phyloP scores from a whole-genome alignment of 1,284 basidiomycete species.

The Sporisorium reilianum region DNA sequence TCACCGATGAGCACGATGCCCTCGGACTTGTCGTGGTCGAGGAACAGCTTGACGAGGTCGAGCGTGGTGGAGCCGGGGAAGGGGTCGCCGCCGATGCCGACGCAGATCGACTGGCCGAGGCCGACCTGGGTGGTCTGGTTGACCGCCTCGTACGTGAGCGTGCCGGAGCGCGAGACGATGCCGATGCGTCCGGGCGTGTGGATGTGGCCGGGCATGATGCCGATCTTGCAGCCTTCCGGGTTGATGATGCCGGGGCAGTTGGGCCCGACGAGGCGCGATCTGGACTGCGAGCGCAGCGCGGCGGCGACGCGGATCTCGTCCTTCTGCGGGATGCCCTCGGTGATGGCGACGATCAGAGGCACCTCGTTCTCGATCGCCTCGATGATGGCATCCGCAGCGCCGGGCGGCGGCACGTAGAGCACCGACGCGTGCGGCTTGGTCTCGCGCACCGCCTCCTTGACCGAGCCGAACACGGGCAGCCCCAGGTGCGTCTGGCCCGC shows the following conservation, averaged over 20 bases:
- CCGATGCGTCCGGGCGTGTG: constrained; percentile 89
- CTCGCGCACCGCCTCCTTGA: constrained; percentile 78
- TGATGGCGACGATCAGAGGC: constrained; percentile 67
- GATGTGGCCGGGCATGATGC: constrained; percentile 98
- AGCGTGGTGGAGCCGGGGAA: constrained; percentile 97
- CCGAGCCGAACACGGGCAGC: constrained; percentile 91
- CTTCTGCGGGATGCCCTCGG: constrained; percentile 69
- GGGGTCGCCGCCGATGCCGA: constrained; percentile 98
- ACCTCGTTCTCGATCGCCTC: constrained; percentile 69
- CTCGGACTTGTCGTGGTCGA: constrained; percentile 80
- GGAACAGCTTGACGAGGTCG: constrained; percentile 95
- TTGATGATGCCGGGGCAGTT: constrained; percentile 99
- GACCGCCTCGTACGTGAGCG: constrained; percentile 68
- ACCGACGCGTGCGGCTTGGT: constrained; percentile 67
- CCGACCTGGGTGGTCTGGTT: constrained; percentile 93
- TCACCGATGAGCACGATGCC: constrained; percentile 98
- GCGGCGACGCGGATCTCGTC: constrained; percentile 79
- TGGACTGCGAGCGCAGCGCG: constrained; percentile 91
- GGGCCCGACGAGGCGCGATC: constrained; percentile 84
- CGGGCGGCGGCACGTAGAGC: constrained; percentile 68
- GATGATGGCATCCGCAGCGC: constrained; percentile 68
- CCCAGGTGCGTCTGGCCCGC: constrained; percentile 95
- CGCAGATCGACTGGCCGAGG: constrained; percentile 94
- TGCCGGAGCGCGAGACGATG: constrained; percentile 78
- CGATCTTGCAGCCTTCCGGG: constrained; percentile 96